Evolutionary conservation across 331 rosid species (phyloP).

Genomic region (Dryas integrifolia): DNA sequence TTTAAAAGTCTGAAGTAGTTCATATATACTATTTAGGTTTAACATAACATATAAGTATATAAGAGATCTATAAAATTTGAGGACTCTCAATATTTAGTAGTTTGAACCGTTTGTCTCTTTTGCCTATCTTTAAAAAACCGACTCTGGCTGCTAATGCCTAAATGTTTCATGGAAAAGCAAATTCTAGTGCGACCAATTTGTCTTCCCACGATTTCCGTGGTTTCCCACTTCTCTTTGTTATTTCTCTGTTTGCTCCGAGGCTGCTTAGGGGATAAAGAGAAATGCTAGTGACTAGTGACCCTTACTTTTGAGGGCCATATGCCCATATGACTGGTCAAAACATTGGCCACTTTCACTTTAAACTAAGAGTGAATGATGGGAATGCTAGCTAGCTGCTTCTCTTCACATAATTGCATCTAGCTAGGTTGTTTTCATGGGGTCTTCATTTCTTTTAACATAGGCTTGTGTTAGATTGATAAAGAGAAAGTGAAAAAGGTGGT

Average conservation of each 20-base stretch:
- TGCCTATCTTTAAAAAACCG: too few relatives aligned
- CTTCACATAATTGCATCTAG: too few relatives aligned
- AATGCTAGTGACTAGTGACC: not conserved
- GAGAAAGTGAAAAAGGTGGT: slow-evolving; percentile 18
- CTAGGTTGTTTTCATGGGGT: not conserved
- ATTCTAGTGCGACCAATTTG: not conserved
- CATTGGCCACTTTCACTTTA: slow-evolving; percentile 17
- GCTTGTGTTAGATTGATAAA: slow-evolving; percentile 15
- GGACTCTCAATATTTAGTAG: too few relatives aligned
- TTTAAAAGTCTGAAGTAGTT: too few relatives aligned
- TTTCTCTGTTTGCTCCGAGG: not conserved
- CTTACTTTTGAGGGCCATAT: not conserved
- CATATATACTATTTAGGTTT: too few relatives aligned
- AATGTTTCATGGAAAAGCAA: not conserved
- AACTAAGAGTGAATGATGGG: slow-evolving; percentile 4
- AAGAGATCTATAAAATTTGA: too few relatives aligned
- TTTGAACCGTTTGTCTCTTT: too few relatives aligned
- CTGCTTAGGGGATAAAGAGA: not conserved
- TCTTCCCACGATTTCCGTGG: slow-evolving; percentile 16
- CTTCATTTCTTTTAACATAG: not conserved
- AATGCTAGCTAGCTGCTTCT: not conserved
- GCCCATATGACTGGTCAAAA: slow-evolving; percentile 11
- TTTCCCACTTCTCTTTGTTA: slow-evolving; percentile 4
- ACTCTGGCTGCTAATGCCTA: not conserved
- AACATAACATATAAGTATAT: too few relatives aligned